A percentile compares a stretch with the other conserved stretches of the same genome.
These are phyloP conservation scores for Populus pruinosa DNA, from an alignment of 345 rosid genomes.

Conservation along the genomic window DNA sequence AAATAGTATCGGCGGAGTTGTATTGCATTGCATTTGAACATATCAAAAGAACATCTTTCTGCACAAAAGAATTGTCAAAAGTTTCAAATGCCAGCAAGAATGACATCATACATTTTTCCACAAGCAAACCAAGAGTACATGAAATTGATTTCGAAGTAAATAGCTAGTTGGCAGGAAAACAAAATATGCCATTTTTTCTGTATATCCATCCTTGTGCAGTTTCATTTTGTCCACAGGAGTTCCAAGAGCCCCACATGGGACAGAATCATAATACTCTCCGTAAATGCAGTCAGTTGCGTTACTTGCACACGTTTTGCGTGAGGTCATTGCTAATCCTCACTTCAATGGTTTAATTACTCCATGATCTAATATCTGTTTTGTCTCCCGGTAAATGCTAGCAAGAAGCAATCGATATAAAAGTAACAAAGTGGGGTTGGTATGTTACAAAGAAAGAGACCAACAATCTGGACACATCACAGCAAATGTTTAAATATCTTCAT, in stretches of 20 bases:
- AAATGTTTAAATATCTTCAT: not conserved
- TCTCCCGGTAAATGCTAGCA: not conserved
- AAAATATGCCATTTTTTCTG: not conserved
- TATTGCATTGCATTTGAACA: conserved; percentile 95
- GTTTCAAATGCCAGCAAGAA: conserved; percentile 7
- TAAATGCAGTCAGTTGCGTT: not conserved
- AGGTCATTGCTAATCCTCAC: not conserved
- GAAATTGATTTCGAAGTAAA: not conserved
- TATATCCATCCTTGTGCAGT: not conserved
- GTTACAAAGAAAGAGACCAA: not conserved
- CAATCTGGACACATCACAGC: not conserved
- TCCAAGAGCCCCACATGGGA: not conserved
- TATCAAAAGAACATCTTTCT: conserved; percentile 78
- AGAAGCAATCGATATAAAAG: not conserved
- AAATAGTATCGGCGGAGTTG: conserved; percentile 88
- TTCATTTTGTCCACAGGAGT: not conserved
- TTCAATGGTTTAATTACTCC: not conserved
- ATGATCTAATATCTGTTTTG: not conserved
- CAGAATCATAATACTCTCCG: not conserved
- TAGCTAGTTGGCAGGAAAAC: not conserved
- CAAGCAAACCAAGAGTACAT: not conserved
- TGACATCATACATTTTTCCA: conserved; percentile 6
- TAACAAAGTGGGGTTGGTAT: not conserved
- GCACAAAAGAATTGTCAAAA: conserved; percentile 31
- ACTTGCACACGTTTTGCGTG: not conserved